phyloP scores from a whole-genome alignment of 345 rosid species.

The Arabidopsis suecica region DNA sequence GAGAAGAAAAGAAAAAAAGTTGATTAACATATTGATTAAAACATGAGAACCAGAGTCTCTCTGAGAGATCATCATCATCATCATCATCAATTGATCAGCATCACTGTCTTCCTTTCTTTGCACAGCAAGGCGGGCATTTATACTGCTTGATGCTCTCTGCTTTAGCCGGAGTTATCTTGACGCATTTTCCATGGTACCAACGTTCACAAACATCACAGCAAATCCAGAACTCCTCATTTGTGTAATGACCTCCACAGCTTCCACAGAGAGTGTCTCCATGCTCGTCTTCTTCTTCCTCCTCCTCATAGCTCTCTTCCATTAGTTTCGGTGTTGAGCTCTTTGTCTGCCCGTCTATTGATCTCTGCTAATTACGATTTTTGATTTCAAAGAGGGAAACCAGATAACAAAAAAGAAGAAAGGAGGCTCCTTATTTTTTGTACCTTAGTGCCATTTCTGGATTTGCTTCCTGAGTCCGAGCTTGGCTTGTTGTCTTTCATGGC shows the following conservation, averaged over 20 bases:
- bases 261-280: slow-evolving; percentile 78
- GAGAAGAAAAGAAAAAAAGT: not conserved
- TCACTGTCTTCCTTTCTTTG: slow-evolving; percentile 70
- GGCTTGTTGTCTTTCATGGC: slow-evolving; percentile 87
- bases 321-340: slow-evolving; percentile 58
- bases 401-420: not conserved
- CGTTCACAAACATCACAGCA: slow-evolving; percentile 80
- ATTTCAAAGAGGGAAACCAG: not conserved
- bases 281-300: slow-evolving; percentile 77
- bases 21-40: slow-evolving; percentile 38
- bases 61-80: slow-evolving; percentile 11
- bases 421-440: slow-evolving; percentile 26
- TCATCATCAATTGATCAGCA: slow-evolving; percentile 22
- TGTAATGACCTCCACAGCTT: slow-evolving; percentile 77
- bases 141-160: slow-evolving; percentile 88
- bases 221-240: slow-evolving; percentile 85
- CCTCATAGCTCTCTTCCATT: slow-evolving; percentile 57
- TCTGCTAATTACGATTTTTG: slow-evolving; percentile 45
- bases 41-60: slow-evolving; percentile 39
- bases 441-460: slow-evolving; percentile 70
- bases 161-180: slow-evolving; percentile 83
- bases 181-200: slow-evolving; percentile 90
- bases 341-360: slow-evolving; percentile 70
- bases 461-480: slow-evolving; percentile 80
- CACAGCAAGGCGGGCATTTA: slow-evolving; percentile 86